Evolutionary conservation across 805 yeast species (phyloP), one percentile per base, ranked within the genome.

Genomic region (Teunomyces funiuensis): DNA sequence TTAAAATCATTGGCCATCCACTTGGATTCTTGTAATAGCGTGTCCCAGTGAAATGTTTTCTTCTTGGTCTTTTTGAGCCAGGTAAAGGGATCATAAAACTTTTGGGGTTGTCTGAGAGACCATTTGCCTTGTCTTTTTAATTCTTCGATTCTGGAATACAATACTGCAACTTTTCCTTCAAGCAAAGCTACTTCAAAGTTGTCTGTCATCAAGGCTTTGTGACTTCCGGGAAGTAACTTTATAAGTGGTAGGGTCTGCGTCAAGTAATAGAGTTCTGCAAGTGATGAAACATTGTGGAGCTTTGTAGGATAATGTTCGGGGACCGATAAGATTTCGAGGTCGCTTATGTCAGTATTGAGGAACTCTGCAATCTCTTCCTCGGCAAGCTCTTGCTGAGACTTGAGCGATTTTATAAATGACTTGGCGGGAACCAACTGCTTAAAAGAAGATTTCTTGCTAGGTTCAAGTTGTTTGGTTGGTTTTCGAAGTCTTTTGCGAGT

Each of bases 61-160:
- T 67, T 59, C 37, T 48, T 50, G 23, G 41, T 51, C 42, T 58
- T 54, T 14, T 51, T 51, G 23, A 39, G 36, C 28, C 46, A 55
- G 3, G 53, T 42, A 46, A 77, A 77, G 0, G 98, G 97, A 49
- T 88, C 95, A 9, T 72, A 55, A 53, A 74, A 83, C 47, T 77
- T 74, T 39, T 76, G 70, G 0, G 95, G 96, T 59, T 93, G 99
- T 40, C 95, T 74, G 40, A 93, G 68, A 16, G 96, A 83, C 98
- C 99, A 93, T 53, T 86, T 82, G 2, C 87, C 85, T 43, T 84
- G 83, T 36, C 95, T 72, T 59, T 88, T 88, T 47, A 93, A 71
- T 59, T 91, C 98, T 56, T 91, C 98, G 36, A 93, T 90, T 46
- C 98, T 73, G 2, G 95, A 85, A 53, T 88, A 85, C 14, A 88